Evolutionary conservation across 1,284 basidiomycete genomes (phyloP).

Genomic region (Schizophyllum amplum): DNA sequence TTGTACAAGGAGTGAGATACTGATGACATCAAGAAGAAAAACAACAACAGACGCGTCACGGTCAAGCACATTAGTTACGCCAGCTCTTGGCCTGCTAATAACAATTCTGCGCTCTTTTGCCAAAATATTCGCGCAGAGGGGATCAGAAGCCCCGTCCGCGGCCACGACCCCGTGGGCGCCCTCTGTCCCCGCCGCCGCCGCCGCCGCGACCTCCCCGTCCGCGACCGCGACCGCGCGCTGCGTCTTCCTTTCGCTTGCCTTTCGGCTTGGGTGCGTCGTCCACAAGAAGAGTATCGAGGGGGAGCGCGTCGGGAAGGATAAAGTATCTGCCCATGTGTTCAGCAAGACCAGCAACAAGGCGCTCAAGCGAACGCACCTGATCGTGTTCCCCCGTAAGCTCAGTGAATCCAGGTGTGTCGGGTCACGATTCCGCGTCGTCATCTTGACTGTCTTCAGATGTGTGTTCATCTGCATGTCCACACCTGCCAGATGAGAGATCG

Average conservation of each 20-base stretch:
- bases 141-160: constrained; percentile 30
- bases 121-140: neutral
- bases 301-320: constrained; percentile 92
- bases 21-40: neutral
- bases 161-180: constrained; percentile 36
- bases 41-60: neutral
- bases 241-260: constrained; percentile 69
- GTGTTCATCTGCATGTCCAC: constrained; percentile 99
- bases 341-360: neutral
- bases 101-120: no score
- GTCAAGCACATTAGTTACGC: no score
- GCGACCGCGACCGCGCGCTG: constrained; percentile 57
- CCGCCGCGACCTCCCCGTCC: constrained; percentile 39
- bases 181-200: constrained; percentile 45
- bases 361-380: constrained; percentile 36
- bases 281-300: constrained; percentile 92
- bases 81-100: no score
- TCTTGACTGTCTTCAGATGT: constrained; percentile 94
- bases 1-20: neutral
- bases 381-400: constrained; percentile 88
- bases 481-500: constrained; percentile 36
- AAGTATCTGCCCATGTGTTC: constrained; percentile 45
- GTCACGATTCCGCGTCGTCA: constrained; percentile 86
- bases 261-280: constrained; percentile 98
- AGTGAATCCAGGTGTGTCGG: constrained; percentile 77